Evolutionary conservation across 2,329 filamentous ascomycete genomes (phyloP).

Genomic region (Phyllosticta capitalensis): DNA sequence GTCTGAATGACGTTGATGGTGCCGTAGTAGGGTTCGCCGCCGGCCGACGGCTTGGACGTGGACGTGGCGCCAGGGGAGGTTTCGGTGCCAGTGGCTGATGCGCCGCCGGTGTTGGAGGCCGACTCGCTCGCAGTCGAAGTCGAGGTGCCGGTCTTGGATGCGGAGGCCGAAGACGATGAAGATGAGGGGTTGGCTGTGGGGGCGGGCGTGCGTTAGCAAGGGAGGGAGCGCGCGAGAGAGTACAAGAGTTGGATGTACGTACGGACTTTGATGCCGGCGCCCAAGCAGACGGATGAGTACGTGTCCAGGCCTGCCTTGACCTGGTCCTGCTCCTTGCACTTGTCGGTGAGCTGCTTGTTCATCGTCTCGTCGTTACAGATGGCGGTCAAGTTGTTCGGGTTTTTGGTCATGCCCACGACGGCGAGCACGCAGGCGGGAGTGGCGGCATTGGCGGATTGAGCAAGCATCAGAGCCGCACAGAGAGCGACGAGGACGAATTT

Average conservation of each 20-base stretch:
- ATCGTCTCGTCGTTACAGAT: constrained; percentile 12
- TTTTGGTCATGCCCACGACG: constrained; percentile 6
- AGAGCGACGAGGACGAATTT: constrained; percentile 12
- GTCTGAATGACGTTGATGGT: not conserved
- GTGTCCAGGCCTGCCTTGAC: constrained; percentile 7
- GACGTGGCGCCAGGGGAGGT: not conserved
- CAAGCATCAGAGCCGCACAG: constrained; percentile 5
- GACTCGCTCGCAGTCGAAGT: not conserved
- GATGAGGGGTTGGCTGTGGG: not conserved
- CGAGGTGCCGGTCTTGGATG: not conserved
- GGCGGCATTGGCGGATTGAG: constrained; percentile 11
- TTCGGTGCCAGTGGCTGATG: not conserved
- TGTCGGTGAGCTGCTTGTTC: not conserved
- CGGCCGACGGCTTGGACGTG: not conserved
- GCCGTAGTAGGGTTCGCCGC: not conserved
- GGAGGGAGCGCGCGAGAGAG: no score
- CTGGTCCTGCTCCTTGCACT: constrained; percentile 4
- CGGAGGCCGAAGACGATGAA: not conserved
- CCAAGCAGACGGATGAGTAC: constrained; percentile 11
- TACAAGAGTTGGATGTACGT: no score
- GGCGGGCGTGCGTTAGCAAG: not conserved
- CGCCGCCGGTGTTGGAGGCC: not conserved
- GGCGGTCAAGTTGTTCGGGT: constrained; percentile 11
- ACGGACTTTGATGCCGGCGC: constrained; percentile 7
- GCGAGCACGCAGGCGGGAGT: constrained; percentile 13